Conservation (phyloP, 2,329 filamentous ascomycete genomes). For the Magnaporthales sp. region DNA sequence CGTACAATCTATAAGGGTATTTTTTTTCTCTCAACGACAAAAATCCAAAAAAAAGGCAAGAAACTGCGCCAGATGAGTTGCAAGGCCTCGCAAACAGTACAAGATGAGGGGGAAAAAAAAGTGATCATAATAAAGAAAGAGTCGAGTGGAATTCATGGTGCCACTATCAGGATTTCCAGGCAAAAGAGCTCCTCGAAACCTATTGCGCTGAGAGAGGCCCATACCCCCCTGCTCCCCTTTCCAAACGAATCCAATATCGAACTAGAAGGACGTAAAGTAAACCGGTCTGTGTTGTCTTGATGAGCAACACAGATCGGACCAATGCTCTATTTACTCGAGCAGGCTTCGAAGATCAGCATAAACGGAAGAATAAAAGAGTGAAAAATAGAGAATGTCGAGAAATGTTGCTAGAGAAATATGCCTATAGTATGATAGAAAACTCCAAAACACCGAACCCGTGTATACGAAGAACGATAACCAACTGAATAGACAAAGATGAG, state of each 20-base stretch:
- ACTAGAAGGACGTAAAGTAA: neutral
- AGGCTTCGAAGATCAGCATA: neutral
- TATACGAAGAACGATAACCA: neutral
- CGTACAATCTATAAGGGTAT: conserved; percentile 8
- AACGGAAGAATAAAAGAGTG: conserved; percentile 6
- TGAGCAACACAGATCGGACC: neutral
- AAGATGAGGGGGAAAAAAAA: neutral
- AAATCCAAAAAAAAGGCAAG: conserved; percentile 3
- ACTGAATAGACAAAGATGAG: neutral
- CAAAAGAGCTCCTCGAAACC: neutral
- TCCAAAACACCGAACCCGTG: neutral
- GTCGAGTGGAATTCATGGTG: neutral
- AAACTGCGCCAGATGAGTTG: neutral
- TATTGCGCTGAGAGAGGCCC: conserved; percentile 1
- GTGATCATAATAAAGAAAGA: neutral
- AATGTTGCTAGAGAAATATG: conserved; percentile 6
- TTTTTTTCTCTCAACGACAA: conserved; percentile 1
- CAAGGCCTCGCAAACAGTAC: neutral
- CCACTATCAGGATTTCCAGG: neutral
- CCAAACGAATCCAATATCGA: neutral
- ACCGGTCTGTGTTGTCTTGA: neutral
- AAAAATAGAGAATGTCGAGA: conserved; percentile 6
- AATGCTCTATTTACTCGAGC: neutral
- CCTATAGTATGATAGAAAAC: conserved; percentile 3
- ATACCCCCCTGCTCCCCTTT: neutral